These are phyloP conservation scores for Crassisporium funariophilum DNA, from an alignment of 768 basidiomycete genomes.

Conservation along the genomic window DNA sequence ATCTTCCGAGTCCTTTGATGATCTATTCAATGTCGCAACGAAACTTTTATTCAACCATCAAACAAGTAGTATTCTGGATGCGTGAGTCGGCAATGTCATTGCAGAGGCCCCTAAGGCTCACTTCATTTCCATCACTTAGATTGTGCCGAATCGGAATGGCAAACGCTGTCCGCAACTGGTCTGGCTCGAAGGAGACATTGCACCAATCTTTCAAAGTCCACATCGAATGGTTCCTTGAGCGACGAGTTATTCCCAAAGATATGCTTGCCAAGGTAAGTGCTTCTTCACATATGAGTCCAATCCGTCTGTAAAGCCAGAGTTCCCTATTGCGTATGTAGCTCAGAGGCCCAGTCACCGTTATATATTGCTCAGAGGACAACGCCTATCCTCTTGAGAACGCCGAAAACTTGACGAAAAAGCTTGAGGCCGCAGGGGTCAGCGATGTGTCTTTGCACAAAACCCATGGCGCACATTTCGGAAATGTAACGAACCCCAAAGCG, in stretches of 20 bases:
- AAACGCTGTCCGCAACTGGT: conserved; percentile 16
- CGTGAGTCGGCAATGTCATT: too few relatives aligned
- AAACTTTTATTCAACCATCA: too few relatives aligned
- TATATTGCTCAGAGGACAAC: conserved; percentile 32
- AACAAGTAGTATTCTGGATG: too few relatives aligned
- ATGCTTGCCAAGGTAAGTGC: conserved; percentile 19
- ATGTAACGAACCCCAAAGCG: conserved; percentile 25
- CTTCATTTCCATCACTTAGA: conserved; percentile 2
- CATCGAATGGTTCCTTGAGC: conserved; percentile 20
- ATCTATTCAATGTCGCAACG: too few relatives aligned
- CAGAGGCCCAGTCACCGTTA: conserved; percentile 28
- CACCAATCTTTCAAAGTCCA: conserved; percentile 13
- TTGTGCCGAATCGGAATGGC: conserved; percentile 9
- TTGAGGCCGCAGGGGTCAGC: conserved; percentile 23
- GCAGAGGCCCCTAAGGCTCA: conserved; percentile 7
- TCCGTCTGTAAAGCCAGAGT: background rate
- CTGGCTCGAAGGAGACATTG: conserved; percentile 17
- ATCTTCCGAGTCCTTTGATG: too few relatives aligned
- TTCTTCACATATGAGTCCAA: background rate
- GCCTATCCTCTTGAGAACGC: conserved; percentile 28
- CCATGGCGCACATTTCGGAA: conserved; percentile 31
- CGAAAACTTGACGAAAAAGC: conserved; percentile 17
- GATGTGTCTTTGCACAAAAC: conserved; percentile 23
- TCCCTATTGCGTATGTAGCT: conserved; percentile 16
- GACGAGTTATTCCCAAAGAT: conserved; percentile 12